phyloP scores from a whole-genome alignment of 2,329 filamentous ascomycete genomes.

The Pseudohalonectria lignicola region DNA sequence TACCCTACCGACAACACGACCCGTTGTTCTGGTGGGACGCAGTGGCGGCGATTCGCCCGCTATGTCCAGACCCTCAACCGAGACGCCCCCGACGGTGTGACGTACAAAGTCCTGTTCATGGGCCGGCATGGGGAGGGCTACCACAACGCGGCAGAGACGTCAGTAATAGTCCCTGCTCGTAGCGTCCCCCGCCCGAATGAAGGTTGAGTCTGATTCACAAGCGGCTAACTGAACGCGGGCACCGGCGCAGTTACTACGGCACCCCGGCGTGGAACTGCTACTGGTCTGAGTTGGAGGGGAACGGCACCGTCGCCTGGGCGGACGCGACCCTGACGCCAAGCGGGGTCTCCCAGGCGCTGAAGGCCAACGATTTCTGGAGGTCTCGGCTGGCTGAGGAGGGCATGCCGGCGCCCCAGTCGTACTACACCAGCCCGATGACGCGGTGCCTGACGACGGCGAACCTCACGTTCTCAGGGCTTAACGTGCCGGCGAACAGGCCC shows the following conservation, averaged over 20 bases:
- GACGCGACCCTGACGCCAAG: constrained; percentile 50
- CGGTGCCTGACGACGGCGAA: constrained; percentile 53
- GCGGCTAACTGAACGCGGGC: too few relatives aligned
- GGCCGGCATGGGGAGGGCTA: constrained; percentile 61
- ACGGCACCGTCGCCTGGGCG: constrained; percentile 50
- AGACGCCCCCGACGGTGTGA: constrained; percentile 27
- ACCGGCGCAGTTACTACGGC: constrained; percentile 55
- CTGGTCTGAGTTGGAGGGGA: constrained; percentile 54
- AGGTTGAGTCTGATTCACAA: too few relatives aligned
- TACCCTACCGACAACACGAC: constrained; percentile 44
- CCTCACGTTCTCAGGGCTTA: constrained; percentile 45
- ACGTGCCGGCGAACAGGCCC: constrained; percentile 33
- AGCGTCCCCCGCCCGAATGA: too few relatives aligned
- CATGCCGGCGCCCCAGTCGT: constrained; percentile 50
- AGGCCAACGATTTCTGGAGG: constrained; percentile 49
- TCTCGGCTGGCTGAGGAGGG: constrained; percentile 36
- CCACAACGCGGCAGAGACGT: constrained; percentile 52
- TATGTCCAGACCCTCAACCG: constrained; percentile 46
- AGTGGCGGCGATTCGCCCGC: constrained; percentile 54
- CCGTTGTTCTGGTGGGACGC: constrained; percentile 32
- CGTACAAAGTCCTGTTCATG: constrained; percentile 58
- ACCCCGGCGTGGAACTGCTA: constrained; percentile 61
- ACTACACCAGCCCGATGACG: constrained; percentile 53
- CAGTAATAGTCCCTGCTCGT: too few relatives aligned
- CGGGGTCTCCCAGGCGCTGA: constrained; percentile 45